phyloP scores from a whole-genome alignment of 1,139 yeast species.

The Saccharomyces hybrid region DNA sequence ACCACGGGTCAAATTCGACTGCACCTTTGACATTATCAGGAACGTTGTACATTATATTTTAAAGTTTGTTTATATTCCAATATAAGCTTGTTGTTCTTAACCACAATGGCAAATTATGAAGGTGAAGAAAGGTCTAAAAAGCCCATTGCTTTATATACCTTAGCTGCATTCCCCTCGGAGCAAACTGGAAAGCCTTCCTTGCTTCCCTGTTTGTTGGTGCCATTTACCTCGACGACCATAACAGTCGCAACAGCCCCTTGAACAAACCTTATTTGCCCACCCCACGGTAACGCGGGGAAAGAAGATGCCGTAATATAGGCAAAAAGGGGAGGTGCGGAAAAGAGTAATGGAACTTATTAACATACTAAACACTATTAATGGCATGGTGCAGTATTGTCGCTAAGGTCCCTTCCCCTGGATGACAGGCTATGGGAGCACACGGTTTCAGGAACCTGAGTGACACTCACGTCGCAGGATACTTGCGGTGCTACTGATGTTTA shows the following conservation, averaged over 20 bases:
- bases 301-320: background rate
- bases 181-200: background rate
- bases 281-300: background rate
- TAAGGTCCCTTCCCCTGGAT: background rate
- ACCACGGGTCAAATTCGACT: constrained; percentile 74
- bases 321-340: background rate
- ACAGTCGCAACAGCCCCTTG: background rate
- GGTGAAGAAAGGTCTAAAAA: background rate
- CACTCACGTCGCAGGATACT: background rate
- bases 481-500: background rate
- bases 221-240: background rate
- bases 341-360: background rate
- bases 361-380: background rate
- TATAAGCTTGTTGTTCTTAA: background rate
- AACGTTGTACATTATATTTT: constrained; percentile 15
- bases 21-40: constrained; percentile 48
- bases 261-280: background rate
- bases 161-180: background rate
- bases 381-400: background rate
- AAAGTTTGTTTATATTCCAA: background rate
- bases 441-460: background rate
- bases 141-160: background rate
- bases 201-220: background rate
- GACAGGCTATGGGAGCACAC: background rate
- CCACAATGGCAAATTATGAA: background rate